These are phyloP conservation scores for Cornus kousa DNA, from an alignment of 148 eudicot genomes.

Conservation along the genomic window DNA sequence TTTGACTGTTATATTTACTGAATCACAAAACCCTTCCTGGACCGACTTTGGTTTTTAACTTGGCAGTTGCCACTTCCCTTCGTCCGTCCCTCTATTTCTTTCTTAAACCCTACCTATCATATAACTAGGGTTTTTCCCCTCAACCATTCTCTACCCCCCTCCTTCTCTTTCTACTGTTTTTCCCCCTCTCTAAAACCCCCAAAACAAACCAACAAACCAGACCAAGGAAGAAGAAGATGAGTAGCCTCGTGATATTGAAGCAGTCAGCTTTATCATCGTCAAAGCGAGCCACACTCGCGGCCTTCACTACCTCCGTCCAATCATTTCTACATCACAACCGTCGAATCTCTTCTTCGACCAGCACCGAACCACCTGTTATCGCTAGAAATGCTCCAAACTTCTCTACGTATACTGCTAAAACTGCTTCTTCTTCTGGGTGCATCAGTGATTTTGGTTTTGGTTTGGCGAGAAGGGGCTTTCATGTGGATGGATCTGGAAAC, in stretches of 20 bases:
- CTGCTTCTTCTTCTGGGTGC: background rate
- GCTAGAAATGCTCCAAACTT: background rate
- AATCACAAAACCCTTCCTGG: too few relatives aligned
- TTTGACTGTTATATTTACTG: too few relatives aligned
- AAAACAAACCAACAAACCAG: background rate
- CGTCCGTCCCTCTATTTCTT: background rate
- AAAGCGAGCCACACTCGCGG: constrained; percentile 18
- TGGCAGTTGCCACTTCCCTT: background rate
- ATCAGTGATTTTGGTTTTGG: background rate
- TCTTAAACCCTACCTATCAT: constrained; percentile 11
- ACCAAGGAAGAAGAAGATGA: constrained; percentile 3
- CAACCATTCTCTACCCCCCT: background rate
- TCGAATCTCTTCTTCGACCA: background rate
- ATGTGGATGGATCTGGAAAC: constrained; percentile 11
- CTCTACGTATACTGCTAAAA: background rate
- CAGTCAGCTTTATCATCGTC: constrained; percentile 7
- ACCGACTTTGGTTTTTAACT: too few relatives aligned
- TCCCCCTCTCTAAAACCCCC: too few relatives aligned
- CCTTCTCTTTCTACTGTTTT: background rate
- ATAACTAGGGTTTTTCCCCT: too few relatives aligned
- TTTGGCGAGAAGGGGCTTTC: constrained; percentile 4
- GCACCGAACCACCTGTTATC: background rate
- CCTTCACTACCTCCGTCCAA: constrained; percentile 18
- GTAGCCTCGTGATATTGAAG: constrained; percentile 1
- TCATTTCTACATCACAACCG: background rate